Evolutionary conservation across 108 stramenopile species (phyloP).

Genomic region (Nannochloropsis oceanica): DNA sequence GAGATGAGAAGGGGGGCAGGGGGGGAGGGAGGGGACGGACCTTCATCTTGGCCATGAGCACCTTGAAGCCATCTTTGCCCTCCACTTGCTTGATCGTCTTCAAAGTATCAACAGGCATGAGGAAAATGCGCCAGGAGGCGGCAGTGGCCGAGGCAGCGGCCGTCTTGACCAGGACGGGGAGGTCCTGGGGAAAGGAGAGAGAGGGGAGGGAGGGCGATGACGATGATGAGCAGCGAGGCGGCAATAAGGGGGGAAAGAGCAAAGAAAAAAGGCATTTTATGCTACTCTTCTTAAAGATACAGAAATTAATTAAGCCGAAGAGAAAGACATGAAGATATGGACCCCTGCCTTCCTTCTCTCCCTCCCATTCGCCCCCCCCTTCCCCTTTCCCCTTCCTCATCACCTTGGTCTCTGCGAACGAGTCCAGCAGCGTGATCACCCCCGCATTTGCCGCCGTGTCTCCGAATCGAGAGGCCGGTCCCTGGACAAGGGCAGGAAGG

Average conservation of each 20-base stretch:
- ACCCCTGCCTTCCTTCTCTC: background rate
- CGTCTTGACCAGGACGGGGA: constrained; percentile 77
- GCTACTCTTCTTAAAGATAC: too few species aligned
- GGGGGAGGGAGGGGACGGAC: background rate
- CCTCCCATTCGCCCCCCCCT: background rate
- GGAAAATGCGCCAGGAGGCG: constrained; percentile 75
- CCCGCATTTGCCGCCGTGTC: constrained; percentile 96
- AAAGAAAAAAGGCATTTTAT: background rate
- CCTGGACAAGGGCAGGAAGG: constrained; percentile 48
- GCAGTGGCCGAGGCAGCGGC: constrained; percentile 61
- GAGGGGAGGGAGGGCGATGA: background rate
- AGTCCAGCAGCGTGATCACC: constrained; percentile 60
- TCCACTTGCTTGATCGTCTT: constrained; percentile 91
- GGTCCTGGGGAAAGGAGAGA: background rate
- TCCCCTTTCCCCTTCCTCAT: background rate
- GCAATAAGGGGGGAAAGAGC: too few species aligned
- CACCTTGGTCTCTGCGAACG: constrained; percentile 50
- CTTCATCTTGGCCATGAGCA: constrained; percentile 70
- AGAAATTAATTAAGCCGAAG: too few species aligned
- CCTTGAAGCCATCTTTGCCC: constrained; percentile 64
- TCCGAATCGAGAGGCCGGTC: constrained; percentile 76
- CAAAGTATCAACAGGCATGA: constrained; percentile 78
- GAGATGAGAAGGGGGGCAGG: background rate
- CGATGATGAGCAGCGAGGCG: too few species aligned
- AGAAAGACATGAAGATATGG: background rate